These are phyloP conservation scores for Colletotrichum zoysiae DNA, from an alignment of 2,329 filamentous ascomycete genomes.

Conservation along the genomic window DNA sequence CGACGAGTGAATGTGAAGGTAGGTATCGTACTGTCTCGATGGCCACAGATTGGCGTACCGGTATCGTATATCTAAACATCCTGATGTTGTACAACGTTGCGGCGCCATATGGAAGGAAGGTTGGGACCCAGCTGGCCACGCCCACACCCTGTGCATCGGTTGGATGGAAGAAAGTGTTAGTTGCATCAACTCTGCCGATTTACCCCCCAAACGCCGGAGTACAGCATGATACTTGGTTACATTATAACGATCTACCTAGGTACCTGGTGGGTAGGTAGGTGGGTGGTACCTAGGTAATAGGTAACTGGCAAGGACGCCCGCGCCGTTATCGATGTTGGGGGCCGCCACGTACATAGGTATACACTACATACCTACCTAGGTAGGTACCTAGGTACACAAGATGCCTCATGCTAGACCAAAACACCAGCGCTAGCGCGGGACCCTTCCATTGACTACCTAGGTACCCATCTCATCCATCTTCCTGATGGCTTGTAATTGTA, in stretches of 20 bases:
- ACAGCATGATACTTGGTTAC: not conserved
- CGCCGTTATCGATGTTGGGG: not conserved
- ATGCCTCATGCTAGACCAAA: constrained; percentile 15
- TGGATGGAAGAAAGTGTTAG: not conserved
- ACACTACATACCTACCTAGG: too few species aligned
- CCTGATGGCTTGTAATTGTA: not conserved
- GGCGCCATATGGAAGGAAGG: not conserved
- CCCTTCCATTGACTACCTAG: not conserved
- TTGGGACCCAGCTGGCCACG: not conserved
- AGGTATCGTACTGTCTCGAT: not conserved
- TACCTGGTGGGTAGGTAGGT: not conserved
- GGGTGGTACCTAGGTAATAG: not conserved
- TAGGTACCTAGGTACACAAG: not conserved
- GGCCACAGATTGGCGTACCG: not conserved
- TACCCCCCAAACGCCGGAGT: not conserved
- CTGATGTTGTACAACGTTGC: not conserved
- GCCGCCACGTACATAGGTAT: too few species aligned
- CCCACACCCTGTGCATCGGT: not conserved
- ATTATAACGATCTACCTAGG: not conserved
- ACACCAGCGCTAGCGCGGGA: constrained; percentile 15
- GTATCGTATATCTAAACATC: not conserved
- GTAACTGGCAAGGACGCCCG: not conserved
- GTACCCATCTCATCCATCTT: not conserved
- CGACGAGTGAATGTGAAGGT: not conserved
- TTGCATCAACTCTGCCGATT: not conserved